Evolutionary conservation across 1,139 yeast genomes (phyloP), one percentile per base, ranked within the genome.

Genomic region (Magnusiomyces sp.): DNA sequence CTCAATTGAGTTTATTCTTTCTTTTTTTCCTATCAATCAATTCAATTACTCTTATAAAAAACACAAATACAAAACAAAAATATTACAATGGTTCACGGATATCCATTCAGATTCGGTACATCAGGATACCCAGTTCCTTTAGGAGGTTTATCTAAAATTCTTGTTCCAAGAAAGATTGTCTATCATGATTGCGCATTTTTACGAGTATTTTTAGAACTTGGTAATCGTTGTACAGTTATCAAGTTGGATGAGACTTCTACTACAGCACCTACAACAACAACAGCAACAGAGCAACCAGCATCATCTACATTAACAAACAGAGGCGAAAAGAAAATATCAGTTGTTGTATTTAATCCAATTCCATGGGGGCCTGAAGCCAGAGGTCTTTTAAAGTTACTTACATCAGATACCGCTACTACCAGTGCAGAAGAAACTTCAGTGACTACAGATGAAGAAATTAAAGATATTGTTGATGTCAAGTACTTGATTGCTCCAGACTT

Each of bases 321-420:
- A 5, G 63, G 68, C 45, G 66, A 49, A 19, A 36, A 51, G 1
- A 53, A 52, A 36, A 49, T 40, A 13, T 50, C 55, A 2, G 32
- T 80, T 20, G 64, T 79, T 9, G 75, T 82, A 7, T 78, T 81
- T 75, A 75, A 81, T 2, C 80, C 87, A 0, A 71, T 81, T 45
- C 88, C 88, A 1, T 76, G 72, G 58, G 77, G 80, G 1, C 55
- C 55, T 1, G 72, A 69, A 47, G 55, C 68, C 11, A 68, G 71
- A 5, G 70, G 65, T 37, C 75, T 76, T 4, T 62, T 71, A 33
- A 66, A 68, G 32, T 68, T 72, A 1, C 59, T 79, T 38, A 60
- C 70, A 42, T 59, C 68, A 27, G 65, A 72, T 43, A 62, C 69
- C 1, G 73, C 27, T 27, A 3, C 62, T 71, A 33, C 65, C 67